A percentile compares a stretch with the other conserved stretches of the same genome.
phyloP scores from a whole-genome alignment of 1,284 basidiomycete genomes.

The Trichosporon ovoides region DNA sequence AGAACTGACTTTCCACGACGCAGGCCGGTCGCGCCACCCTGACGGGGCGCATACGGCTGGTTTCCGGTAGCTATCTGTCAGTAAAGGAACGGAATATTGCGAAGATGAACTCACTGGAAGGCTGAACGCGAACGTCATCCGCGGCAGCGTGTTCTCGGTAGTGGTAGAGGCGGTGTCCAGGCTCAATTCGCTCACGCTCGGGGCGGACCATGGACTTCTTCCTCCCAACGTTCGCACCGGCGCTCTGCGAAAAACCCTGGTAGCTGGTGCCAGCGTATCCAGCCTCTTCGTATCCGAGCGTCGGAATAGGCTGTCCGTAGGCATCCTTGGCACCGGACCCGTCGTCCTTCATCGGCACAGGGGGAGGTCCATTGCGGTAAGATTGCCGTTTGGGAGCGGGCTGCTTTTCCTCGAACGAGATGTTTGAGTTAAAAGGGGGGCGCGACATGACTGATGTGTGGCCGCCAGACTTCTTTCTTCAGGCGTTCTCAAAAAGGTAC shows the following conservation, averaged over 20 bases:
- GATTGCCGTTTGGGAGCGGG: slow-evolving; percentile 6
- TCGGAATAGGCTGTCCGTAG: slow-evolving; percentile 18
- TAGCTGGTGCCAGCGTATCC: slow-evolving; percentile 33
- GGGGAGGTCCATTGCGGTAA: slow-evolving; percentile 26
- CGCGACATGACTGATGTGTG: slow-evolving; percentile 33
- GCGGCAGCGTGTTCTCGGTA: slow-evolving; percentile 85
- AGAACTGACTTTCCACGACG: slow-evolving; percentile 81
- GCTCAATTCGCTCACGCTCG: slow-evolving; percentile 94
- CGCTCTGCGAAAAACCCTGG: slow-evolving; percentile 34
- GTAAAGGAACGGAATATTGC: slow-evolving; percentile 4
- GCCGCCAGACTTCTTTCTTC: not conserved
- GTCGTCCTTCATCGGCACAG: slow-evolving; percentile 31
- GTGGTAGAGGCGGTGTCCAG: slow-evolving; percentile 89
- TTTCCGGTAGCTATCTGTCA: slow-evolving; percentile 68
- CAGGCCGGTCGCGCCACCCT: slow-evolving; percentile 52
- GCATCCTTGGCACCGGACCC: slow-evolving; percentile 11
- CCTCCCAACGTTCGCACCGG: slow-evolving; percentile 54
- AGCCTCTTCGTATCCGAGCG: slow-evolving; percentile 34
- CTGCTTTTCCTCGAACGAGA: slow-evolving; percentile 38
- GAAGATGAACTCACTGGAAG: slow-evolving; percentile 62
- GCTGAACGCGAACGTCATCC: slow-evolving; percentile 68
- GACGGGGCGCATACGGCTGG: slow-evolving; percentile 54
- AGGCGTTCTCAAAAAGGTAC: slow-evolving; percentile 8
- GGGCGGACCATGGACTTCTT: slow-evolving; percentile 93
- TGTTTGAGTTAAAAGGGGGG: slow-evolving; percentile 31